A percentile compares a stretch with the other conserved stretches of the same genome.
These are phyloP conservation scores for Paecilomyces formosus DNA, from an alignment of 2,329 filamentous ascomycete genomes.

Conservation along the genomic window DNA sequence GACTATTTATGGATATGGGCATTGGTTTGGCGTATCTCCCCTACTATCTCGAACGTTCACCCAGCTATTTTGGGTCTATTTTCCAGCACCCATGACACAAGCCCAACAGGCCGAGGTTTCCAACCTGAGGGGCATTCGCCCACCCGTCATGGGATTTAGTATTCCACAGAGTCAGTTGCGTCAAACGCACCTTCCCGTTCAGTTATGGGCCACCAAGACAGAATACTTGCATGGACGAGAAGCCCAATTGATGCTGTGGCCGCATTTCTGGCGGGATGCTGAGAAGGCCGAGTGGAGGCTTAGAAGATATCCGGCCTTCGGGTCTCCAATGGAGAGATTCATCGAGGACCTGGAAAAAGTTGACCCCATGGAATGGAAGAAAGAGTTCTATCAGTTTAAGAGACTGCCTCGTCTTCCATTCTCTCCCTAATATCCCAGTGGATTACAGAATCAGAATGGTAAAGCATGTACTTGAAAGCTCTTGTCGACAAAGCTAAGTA, in stretches of 20 bases:
- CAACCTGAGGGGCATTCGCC: conserved; percentile 1
- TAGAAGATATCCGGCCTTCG: not conserved
- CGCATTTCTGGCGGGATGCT: conserved; percentile 4
- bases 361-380: not conserved
- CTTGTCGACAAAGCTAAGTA: no score
- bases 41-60: conserved; percentile 1
- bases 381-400: not conserved
- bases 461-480: no score
- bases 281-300: conserved; percentile 4
- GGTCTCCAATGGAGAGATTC: not conserved
- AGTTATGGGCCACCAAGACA: conserved; percentile 5
- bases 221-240: conserved; percentile 2
- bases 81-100: conserved; percentile 4
- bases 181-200: not conserved
- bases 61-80: conserved; percentile 7
- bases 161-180: not conserved
- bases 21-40: not conserved
- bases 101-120: conserved; percentile 1
- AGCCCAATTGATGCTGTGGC: conserved; percentile 6
- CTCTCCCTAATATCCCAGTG: no score
- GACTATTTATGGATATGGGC: not conserved
- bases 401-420: no score
- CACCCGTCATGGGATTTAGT: not conserved
- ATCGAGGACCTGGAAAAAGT: not conserved
- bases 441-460: no score